Percentiles rank a stretch among this genome's conserved stretches.
Evolutionary conservation across 2,329 filamentous ascomycete genomes (phyloP).

Genomic region (Elsinoe arachidis): DNA sequence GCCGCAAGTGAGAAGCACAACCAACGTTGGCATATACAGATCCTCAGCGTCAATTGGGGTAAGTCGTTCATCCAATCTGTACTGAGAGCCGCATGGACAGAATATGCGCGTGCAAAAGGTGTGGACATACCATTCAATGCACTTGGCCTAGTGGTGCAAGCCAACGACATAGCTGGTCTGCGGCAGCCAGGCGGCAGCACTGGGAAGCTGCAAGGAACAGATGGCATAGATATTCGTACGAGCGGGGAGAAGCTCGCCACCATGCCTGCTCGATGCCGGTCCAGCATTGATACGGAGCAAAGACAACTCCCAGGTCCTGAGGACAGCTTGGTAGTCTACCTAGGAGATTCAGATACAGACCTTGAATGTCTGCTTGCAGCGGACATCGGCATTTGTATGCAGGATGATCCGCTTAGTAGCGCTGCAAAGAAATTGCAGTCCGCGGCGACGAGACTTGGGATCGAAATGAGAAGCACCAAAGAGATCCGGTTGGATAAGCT

Average conservation of each 20-base stretch:
- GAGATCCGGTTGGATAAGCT: constrained; percentile 12
- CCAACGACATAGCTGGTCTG: constrained; percentile 30
- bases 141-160: constrained; percentile 20
- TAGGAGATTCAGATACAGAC: constrained; percentile 42
- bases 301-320: not conserved
- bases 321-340: constrained; percentile 30
- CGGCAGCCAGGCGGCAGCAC: constrained; percentile 21
- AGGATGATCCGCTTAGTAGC: constrained; percentile 30
- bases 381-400: constrained; percentile 40
- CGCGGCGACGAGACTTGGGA: constrained; percentile 25
- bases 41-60: constrained; percentile 44
- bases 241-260: constrained; percentile 33
- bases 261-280: constrained; percentile 18
- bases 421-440: constrained; percentile 29
- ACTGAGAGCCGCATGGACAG: constrained; percentile 13
- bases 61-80: constrained; percentile 31
- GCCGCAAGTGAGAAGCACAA: not conserved
- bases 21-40: constrained; percentile 20
- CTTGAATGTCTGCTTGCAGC: constrained; percentile 37
- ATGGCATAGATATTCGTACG: constrained; percentile 27
- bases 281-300: not conserved
- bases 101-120: not conserved
- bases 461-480: constrained; percentile 22
- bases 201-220: constrained; percentile 21
- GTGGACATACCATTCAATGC: constrained; percentile 2